These are phyloP conservation scores for Cercospora canescens DNA, from an alignment of 2,329 filamentous ascomycete species.

Conservation along the genomic window DNA sequence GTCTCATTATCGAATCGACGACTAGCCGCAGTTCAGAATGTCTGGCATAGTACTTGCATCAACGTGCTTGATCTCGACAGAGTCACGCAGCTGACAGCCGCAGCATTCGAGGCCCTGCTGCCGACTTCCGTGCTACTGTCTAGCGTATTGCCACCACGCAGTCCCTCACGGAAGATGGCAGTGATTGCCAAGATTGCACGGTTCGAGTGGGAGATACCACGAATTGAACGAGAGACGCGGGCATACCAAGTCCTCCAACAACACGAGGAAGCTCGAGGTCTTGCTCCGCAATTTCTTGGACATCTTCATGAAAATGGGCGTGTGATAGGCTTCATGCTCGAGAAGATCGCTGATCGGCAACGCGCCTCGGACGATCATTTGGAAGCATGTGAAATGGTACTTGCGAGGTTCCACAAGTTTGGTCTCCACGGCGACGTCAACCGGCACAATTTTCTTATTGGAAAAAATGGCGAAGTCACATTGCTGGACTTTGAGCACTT, in stretches of 20 bases:
- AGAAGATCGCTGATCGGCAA: background rate
- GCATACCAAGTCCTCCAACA: constrained; percentile 4
- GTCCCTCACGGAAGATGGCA: background rate
- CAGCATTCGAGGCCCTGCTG: background rate
- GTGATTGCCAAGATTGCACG: constrained; percentile 7
- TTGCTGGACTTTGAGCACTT: background rate
- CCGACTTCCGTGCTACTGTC: background rate
- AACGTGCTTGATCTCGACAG: background rate
- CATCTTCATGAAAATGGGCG: background rate
- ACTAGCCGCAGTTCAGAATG: background rate
- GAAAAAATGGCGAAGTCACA: background rate
- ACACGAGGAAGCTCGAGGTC: background rate
- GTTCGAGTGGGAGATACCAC: constrained; percentile 13
- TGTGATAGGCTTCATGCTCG: background rate
- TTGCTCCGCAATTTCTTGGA: background rate
- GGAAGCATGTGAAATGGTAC: background rate
- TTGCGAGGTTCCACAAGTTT: background rate
- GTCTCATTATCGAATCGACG: background rate
- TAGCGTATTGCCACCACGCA: background rate
- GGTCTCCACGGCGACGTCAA: background rate
- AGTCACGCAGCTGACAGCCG: background rate
- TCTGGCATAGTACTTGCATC: background rate
- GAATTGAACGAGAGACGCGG: constrained; percentile 9
- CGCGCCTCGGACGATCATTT: background rate
- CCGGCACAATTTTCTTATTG: background rate